These are phyloP conservation scores for Bruguiera parviflora DNA, from an alignment of 345 rosid species.

Conservation along the genomic window DNA sequence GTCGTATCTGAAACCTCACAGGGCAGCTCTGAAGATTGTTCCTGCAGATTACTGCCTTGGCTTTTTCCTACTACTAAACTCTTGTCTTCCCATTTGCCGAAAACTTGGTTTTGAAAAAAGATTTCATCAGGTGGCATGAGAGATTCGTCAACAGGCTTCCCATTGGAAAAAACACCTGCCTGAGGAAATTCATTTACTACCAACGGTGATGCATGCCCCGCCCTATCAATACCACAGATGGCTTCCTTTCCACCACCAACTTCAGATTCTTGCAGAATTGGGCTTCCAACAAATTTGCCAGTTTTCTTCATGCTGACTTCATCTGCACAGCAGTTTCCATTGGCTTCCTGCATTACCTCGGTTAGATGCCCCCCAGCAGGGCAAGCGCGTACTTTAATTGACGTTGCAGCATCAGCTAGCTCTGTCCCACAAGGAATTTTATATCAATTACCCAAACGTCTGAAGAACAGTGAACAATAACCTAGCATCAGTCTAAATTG, in stretches of 20 bases:
- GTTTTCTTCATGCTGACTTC: neutral
- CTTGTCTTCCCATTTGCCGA: neutral
- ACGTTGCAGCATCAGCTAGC: neutral
- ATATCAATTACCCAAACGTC: slow-evolving; percentile 1
- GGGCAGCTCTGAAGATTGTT: slow-evolving; percentile 42
- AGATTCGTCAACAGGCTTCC: neutral
- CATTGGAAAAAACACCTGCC: neutral
- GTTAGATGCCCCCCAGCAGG: slow-evolving; percentile 4
- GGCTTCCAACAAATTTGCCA: slow-evolving; percentile 3
- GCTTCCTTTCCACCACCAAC: neutral
- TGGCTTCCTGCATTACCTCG: slow-evolving; percentile 10
- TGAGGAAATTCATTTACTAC: neutral
- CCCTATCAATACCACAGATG: neutral
- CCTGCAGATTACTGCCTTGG: slow-evolving; percentile 30
- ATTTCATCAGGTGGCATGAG: slow-evolving; percentile 9
- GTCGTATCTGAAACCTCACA: slow-evolving; percentile 11
- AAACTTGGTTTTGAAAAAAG: neutral
- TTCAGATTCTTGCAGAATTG: slow-evolving; percentile 1
- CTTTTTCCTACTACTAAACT: slow-evolving; percentile 9
- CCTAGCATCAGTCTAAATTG: neutral
- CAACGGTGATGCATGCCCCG: neutral
- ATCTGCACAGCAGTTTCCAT: neutral
- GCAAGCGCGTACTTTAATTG: neutral
- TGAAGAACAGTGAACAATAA: neutral
- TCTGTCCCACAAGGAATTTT: slow-evolving; percentile 5